phyloP scores from a whole-genome alignment of 305 asterid genomes.

The Solanum chacoense region DNA sequence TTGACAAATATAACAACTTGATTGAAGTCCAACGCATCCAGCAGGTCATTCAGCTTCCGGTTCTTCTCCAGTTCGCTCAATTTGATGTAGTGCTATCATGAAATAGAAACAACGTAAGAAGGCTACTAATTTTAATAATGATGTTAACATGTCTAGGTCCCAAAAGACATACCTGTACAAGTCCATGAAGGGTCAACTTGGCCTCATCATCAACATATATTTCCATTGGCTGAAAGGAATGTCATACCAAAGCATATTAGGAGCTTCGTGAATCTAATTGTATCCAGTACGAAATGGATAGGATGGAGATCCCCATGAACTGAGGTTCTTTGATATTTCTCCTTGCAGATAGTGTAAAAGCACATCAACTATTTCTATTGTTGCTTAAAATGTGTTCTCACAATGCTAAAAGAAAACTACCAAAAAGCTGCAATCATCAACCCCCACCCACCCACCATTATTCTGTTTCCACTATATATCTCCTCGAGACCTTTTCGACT shows the following conservation, averaged over 20 bases:
- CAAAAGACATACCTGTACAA: slow-evolving; percentile 51
- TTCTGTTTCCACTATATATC: not conserved
- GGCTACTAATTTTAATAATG: not conserved
- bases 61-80: slow-evolving; percentile 77
- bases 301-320: slow-evolving; percentile 16
- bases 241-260: slow-evolving; percentile 78
- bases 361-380: slow-evolving; percentile 15
- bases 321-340: slow-evolving; percentile 33
- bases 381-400: slow-evolving; percentile 13
- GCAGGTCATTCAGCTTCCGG: slow-evolving; percentile 73
- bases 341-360: slow-evolving; percentile 19
- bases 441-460: not conserved
- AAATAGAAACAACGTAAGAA: slow-evolving; percentile 3
- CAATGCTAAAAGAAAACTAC: not conserved
- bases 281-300: slow-evolving; percentile 46
- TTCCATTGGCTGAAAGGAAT: slow-evolving; percentile 85
- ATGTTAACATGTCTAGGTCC: not conserved
- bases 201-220: slow-evolving; percentile 91
- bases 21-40: slow-evolving; percentile 79
- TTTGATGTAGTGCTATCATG: slow-evolving; percentile 74
- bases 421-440: not conserved
- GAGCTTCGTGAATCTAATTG: slow-evolving; percentile 41
- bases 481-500: not conserved
- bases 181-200: slow-evolving; percentile 89
- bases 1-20: slow-evolving; percentile 86